A percentile compares a stretch with the other conserved stretches of the same genome.
These are phyloP conservation scores for Gossypium schwendimanii DNA, from an alignment of 441 rosid species.

Conservation along the genomic window DNA sequence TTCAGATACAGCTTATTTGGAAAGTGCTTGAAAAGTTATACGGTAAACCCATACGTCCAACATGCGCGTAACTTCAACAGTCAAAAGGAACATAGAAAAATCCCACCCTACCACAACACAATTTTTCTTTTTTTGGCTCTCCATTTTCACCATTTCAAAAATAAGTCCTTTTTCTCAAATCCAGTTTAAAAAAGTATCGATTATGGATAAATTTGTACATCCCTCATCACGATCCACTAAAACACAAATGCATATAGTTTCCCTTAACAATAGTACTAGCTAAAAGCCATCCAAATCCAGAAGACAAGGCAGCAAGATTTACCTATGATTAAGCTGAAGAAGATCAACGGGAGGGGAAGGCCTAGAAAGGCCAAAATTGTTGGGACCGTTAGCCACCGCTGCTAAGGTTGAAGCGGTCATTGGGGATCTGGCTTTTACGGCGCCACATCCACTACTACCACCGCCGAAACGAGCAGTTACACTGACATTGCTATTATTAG, in stretches of 20 bases:
- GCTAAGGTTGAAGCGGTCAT: constrained; percentile 18
- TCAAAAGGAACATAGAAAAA: background rate
- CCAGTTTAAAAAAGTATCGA: no score
- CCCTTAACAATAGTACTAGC: background rate
- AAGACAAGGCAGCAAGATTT: constrained; percentile 15
- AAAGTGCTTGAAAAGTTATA: no score
- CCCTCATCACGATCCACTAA: no score
- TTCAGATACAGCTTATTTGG: no score
- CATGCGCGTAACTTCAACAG: background rate
- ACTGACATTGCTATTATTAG: background rate
- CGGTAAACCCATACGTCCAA: no score
- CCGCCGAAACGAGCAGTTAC: constrained; percentile 9
- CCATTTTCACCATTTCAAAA: no score
- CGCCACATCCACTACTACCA: constrained; percentile 14
- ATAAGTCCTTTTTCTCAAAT: no score
- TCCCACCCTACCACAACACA: no score
- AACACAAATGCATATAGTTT: no score
- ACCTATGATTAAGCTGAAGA: constrained; percentile 57
- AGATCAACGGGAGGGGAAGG: constrained; percentile 53
- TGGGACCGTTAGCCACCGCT: constrained; percentile 28
- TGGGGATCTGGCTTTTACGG: constrained; percentile 15
- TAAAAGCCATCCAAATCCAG: background rate
- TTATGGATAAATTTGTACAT: no score
- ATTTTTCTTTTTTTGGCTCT: no score
- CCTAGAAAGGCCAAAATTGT: constrained; percentile 38